Evolutionary conservation across 495 filamentous ascomycete genomes (phyloP).

Genomic region (Neurospora discreta): DNA sequence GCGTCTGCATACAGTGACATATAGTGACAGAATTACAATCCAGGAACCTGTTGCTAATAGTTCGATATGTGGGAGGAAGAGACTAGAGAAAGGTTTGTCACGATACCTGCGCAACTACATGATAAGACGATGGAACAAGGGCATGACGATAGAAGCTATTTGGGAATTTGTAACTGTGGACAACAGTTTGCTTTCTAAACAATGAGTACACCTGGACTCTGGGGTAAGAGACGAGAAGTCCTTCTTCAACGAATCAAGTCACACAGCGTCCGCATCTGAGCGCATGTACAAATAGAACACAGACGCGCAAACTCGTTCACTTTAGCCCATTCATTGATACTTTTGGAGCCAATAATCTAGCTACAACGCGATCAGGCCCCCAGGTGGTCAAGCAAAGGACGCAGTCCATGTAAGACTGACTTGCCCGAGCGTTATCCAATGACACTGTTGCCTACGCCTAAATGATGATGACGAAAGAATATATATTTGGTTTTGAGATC

Average conservation of each 20-base stretch:
- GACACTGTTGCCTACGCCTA: background rate
- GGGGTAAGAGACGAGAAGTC: too few relatives aligned
- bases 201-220: background rate
- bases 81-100: background rate
- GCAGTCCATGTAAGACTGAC: too few relatives aligned
- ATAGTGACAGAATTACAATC: background rate
- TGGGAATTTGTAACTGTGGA: background rate
- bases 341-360: too few relatives aligned
- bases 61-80: background rate
- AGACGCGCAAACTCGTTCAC: too few relatives aligned
- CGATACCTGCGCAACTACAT: background rate
- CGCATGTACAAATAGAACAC: too few relatives aligned
- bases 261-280: too few relatives aligned
- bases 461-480: background rate
- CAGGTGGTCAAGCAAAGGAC: background rate
- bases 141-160: too few relatives aligned
- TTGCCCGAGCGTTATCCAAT: too few relatives aligned
- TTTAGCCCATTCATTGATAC: too few relatives aligned
- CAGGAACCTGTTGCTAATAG: background rate
- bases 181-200: background rate
- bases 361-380: background rate
- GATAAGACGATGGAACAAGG: too few relatives aligned
- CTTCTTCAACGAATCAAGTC: too few relatives aligned
- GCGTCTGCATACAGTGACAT: background rate
- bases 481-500: background rate